Base-by-base conservation (phyloP, 2,329 filamentous ascomycete genomes). In the Monosporascus sp. region DNA sequence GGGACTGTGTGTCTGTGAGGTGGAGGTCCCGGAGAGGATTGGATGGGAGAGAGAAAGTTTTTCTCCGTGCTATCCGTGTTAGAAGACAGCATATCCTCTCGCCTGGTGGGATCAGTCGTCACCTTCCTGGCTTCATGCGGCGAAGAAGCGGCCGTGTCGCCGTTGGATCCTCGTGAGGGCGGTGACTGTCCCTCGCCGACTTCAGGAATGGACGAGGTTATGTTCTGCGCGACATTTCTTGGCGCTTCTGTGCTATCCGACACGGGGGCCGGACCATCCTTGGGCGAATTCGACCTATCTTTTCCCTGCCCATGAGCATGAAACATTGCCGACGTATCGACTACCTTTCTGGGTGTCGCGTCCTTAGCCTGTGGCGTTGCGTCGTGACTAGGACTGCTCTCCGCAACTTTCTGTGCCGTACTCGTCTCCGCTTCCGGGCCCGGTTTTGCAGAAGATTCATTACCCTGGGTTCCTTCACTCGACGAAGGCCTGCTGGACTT, bases 401-500 rank as follows among this genome's bases (percentile, higher is more conserved):
- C 20, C 17, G 20, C 8, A 45, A n/a, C 22, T 9, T 31, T 15
- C n/a, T 15, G 24, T n/a, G 43, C 20, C 15, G 14, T n/a, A 24
- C 22, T 44, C 14, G 43, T 25, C 25, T 46, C 43, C 25, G 43
- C 20, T 25, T 25, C 22, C 20, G 14, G 43, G 2, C 22, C 17
- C 6, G 22, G 43, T 15, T 46, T 46, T 11, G 22, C 22, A n/a
- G 43, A 24, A 8, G 14, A 31, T 24, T 17, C 22, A 22, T 27
- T 46, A 27, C 11, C 43, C 24, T 27, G 24, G 24, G 43, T 6
- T 18, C 25, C 43, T 17, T 46, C 43, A 17, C 43, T 25, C 22
- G 43, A 46, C 11, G 43, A 46, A 17, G 43, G 43, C 43, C 43
- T 46, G 20, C 43, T 46, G 22, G n/a, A 49, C 38, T 52, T 58